Base-by-base conservation (phyloP, 1,284 basidiomycete species). In the Chiua sp. region DNA sequence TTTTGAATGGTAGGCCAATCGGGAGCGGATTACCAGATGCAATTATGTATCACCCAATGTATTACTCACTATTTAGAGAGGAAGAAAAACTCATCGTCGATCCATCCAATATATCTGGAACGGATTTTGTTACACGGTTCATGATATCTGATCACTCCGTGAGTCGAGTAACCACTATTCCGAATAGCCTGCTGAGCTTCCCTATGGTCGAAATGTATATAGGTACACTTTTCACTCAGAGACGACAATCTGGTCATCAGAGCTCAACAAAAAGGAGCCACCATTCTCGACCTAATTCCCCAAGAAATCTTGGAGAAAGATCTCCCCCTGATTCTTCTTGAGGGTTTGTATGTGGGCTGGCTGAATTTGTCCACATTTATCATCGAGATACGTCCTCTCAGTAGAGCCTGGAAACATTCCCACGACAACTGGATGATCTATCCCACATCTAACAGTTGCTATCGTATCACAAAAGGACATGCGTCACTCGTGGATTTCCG, bases 351-450 rank as follows among this genome's bases (percentile, higher is more conserved):
- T 42, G 64, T 66, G 7, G 79, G 80, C 63, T 82, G 80, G 79
- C 61, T 80, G 28, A 59, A 75, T 18, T 55, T 78, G 12, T 22
- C 56, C 1, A 69, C 67, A 0, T 60, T 64, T 2, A 49, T 67
- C 3, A 64, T 82, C 3, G 76, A 79, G 59, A 74, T 82, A 51
- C 77, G 78, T 26, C 78, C 78, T 3, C 22, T 64, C 3, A 44
- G 59, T 8, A 57, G 18, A 2, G 56, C 62, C 1, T 76, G 75
- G 75, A 23, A 58, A 18, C 26, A 53, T 15, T 62, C 63, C 0
- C 23, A 46, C 2, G 56, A 62, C 13, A 68, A 68, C 32, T 68
- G 67, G 67, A 44, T 8, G 8, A 48, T 71, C 2, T 49, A 4
- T 42, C 52, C 12, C 53, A 51, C 1, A 18, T 13, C 16, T 15